Evolutionary conservation across 345 rosid species (phyloP).

Genomic region (Eucalyptus dawsonii): DNA sequence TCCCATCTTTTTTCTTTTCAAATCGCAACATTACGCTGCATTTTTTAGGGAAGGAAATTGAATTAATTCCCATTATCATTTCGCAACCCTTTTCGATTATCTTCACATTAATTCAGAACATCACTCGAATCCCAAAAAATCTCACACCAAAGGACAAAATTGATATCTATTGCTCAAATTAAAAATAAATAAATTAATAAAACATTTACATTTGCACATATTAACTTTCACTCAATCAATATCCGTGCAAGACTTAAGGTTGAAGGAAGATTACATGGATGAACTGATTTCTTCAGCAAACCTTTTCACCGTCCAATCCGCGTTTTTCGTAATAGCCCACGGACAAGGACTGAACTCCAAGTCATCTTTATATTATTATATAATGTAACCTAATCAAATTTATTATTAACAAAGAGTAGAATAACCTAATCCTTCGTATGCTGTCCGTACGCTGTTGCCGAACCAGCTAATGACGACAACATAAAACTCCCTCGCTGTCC

Average conservation of each 20-base stretch:
- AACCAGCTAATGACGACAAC: neutral
- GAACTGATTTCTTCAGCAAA: neutral
- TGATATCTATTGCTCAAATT: neutral
- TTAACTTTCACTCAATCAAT: neutral
- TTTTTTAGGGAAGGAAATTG: neutral
- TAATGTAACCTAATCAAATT: neutral
- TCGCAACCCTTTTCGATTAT: neutral
- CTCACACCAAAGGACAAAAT: neutral
- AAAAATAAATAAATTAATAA: neutral
- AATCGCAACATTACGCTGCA: neutral
- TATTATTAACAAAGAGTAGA: neutral
- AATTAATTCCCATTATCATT: neutral
- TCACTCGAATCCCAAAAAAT: neutral
- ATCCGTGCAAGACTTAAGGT: neutral
- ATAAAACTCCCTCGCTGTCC: neutral
- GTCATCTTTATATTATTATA: neutral
- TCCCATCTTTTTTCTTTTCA: neutral
- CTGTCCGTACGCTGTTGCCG: neutral
- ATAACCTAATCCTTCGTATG: neutral
- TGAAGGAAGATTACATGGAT: neutral
- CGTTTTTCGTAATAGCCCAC: neutral
- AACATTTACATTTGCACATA: neutral
- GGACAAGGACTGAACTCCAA: neutral
- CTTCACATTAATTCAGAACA: neutral
- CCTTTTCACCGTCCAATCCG: neutral